These are phyloP conservation scores for Paramarasmius palmivorus DNA, from an alignment of 1,284 basidiomycete species.

Conservation along the genomic window DNA sequence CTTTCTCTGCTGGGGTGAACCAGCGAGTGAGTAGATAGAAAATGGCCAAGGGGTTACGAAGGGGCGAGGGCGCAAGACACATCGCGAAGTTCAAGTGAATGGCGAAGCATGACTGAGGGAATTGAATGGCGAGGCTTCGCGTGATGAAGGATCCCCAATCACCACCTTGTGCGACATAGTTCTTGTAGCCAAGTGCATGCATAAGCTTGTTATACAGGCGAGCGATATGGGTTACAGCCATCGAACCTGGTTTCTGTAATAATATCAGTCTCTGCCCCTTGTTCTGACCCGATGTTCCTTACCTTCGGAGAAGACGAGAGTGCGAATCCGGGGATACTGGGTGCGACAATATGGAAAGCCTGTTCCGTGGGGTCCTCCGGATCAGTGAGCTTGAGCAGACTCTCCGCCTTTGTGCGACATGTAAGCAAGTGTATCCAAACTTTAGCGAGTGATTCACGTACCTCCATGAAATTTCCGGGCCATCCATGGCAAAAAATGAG, in stretches of 20 bases:
- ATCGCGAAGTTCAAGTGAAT: conserved; percentile 28
- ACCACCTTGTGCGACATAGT: conserved; percentile 44
- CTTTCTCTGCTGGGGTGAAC: conserved; percentile 18
- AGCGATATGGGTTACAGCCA: conserved; percentile 22
- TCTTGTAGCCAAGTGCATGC: conserved; percentile 38
- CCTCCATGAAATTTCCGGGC: conserved; percentile 44
- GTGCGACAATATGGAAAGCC: conserved; percentile 46
- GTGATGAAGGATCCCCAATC: conserved; percentile 42
- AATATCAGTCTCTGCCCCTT: no score
- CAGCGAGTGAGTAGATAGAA: conserved; percentile 10
- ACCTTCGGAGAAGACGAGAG: conserved; percentile 34
- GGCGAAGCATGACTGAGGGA: conserved; percentile 24
- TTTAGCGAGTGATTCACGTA: conserved; percentile 7
- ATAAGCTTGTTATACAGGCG: conserved; percentile 39
- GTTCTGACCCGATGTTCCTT: neutral
- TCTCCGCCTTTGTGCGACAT: conserved; percentile 28
- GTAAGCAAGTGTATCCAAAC: conserved; percentile 22
- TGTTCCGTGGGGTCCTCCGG: conserved; percentile 27
- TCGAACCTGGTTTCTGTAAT: conserved; percentile 25
- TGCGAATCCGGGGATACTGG: conserved; percentile 43
- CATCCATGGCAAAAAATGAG: conserved; percentile 49
- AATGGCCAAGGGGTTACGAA: conserved; percentile 12
- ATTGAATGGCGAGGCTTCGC: conserved; percentile 22
- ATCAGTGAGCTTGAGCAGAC: conserved; percentile 23
- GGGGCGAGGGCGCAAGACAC: conserved; percentile 22